Evolutionary conservation across 345 rosid species (phyloP).

Genomic region (Arabis hirsuta): DNA sequence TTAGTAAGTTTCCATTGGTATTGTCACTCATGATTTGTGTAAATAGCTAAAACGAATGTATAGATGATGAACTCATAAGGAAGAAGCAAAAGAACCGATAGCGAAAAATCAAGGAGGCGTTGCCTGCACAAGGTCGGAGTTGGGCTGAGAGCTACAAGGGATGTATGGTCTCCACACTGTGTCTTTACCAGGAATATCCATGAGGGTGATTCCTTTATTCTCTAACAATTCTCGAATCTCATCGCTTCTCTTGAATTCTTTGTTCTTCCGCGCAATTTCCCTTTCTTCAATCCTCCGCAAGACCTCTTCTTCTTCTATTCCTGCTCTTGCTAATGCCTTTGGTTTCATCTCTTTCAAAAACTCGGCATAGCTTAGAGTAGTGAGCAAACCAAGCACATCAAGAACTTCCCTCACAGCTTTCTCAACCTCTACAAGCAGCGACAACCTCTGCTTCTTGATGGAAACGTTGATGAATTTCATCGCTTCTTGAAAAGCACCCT

Average conservation of each 20-base stretch:
- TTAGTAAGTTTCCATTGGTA: too few species aligned
- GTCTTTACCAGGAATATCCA: conserved; percentile 73
- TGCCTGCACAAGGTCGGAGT: background rate
- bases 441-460: conserved; percentile 55
- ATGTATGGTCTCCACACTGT: conserved; percentile 86
- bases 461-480: conserved; percentile 74
- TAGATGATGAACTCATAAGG: too few species aligned
- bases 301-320: conserved; percentile 59
- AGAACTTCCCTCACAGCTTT: conserved; percentile 63
- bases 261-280: conserved; percentile 58
- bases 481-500: conserved; percentile 82
- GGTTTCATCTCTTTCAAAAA: conserved; percentile 67
- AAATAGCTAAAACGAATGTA: too few species aligned
- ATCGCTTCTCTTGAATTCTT: conserved; percentile 75
- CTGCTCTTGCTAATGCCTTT: conserved; percentile 72
- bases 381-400: conserved; percentile 64
- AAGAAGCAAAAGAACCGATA: too few species aligned
- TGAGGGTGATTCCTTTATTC: conserved; percentile 69
- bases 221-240: conserved; percentile 67
- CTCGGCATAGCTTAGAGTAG: conserved; percentile 58
- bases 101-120: too few species aligned
- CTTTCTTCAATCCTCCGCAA: conserved; percentile 60
- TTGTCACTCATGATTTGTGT: too few species aligned
- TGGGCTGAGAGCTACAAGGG: conserved; percentile 41
- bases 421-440: conserved; percentile 57